A percentile compares a stretch with the other conserved stretches of the same genome.
Conservation (phyloP, 2,329 filamentous ascomycete species). For the Nannizziopsis arthrosporioides region DNA sequence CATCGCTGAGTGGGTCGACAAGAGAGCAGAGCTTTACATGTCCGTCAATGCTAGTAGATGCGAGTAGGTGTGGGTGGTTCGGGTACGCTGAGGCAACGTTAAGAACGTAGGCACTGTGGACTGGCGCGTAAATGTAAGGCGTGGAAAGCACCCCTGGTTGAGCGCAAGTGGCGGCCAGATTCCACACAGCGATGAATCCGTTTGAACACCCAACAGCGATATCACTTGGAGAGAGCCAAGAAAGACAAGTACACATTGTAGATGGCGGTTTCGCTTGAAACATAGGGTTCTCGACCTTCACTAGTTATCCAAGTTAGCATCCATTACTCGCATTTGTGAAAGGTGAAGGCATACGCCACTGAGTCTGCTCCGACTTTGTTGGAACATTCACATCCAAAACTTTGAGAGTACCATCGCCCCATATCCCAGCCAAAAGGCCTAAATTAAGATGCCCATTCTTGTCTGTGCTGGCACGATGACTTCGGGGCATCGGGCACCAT, state of each 20-base stretch:
- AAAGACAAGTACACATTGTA: slow-evolving; percentile 45
- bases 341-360: slow-evolving; percentile 18
- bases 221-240: slow-evolving; percentile 46
- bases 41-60: slow-evolving; percentile 45
- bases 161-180: slow-evolving; percentile 22
- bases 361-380: slow-evolving; percentile 19
- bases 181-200: slow-evolving; percentile 47
- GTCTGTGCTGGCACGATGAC: slow-evolving; percentile 19
- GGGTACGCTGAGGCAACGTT: slow-evolving; percentile 41
- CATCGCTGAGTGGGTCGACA: slow-evolving; percentile 36
- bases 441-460: slow-evolving; percentile 24
- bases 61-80: slow-evolving; percentile 41
- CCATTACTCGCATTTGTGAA: background rate
- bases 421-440: slow-evolving; percentile 46
- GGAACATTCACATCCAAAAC: slow-evolving; percentile 41
- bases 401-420: slow-evolving; percentile 46
- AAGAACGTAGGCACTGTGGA: slow-evolving; percentile 31
- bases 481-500: slow-evolving; percentile 44
- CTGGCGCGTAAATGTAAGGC: slow-evolving; percentile 28
- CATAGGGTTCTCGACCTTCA: slow-evolving; percentile 37
- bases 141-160: slow-evolving; percentile 14
- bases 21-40: slow-evolving; percentile 45
- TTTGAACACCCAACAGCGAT: slow-evolving; percentile 46
- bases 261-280: slow-evolving; percentile 41
- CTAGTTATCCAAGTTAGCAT: slow-evolving; percentile 16